These are phyloP conservation scores for Raphanus sativus DNA, from an alignment of 345 rosid species.

Conservation along the genomic window DNA sequence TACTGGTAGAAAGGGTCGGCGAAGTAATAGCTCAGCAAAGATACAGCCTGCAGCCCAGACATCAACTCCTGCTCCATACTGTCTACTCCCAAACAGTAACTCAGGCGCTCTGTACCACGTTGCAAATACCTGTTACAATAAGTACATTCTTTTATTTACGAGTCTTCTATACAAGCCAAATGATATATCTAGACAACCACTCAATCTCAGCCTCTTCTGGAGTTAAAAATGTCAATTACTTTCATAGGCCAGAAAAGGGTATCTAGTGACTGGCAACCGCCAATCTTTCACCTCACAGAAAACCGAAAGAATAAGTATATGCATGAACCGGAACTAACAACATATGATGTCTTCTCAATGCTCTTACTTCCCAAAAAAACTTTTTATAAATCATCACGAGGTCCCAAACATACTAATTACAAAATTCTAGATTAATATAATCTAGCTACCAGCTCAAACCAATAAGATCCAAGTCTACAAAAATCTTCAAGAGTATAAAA, in stretches of 20 bases:
- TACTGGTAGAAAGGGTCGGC: slow-evolving; percentile 57
- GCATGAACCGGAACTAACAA: background rate
- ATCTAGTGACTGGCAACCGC: background rate
- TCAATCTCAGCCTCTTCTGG: background rate
- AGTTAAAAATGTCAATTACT: background rate
- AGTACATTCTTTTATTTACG: background rate
- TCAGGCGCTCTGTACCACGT: slow-evolving; percentile 71
- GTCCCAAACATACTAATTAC: background rate
- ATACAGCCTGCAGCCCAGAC: slow-evolving; percentile 69
- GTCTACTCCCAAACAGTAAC: slow-evolving; percentile 55
- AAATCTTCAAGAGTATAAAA: background rate
- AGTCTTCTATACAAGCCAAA: slow-evolving; percentile 6
- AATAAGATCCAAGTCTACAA: background rate
- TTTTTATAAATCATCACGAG: background rate
- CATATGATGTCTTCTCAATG: background rate
- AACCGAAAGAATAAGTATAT: background rate
- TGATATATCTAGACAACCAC: slow-evolving; percentile 15
- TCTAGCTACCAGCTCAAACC: background rate
- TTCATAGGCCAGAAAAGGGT: background rate
- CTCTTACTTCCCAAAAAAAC: background rate
- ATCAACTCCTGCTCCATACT: slow-evolving; percentile 61
- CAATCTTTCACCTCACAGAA: background rate
- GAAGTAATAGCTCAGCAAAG: slow-evolving; percentile 60
- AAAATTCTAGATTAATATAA: background rate
- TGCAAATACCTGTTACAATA: slow-evolving; percentile 52